phyloP scores from a whole-genome alignment of 2,329 filamentous ascomycete genomes.

The Penicillium verrucosum region DNA sequence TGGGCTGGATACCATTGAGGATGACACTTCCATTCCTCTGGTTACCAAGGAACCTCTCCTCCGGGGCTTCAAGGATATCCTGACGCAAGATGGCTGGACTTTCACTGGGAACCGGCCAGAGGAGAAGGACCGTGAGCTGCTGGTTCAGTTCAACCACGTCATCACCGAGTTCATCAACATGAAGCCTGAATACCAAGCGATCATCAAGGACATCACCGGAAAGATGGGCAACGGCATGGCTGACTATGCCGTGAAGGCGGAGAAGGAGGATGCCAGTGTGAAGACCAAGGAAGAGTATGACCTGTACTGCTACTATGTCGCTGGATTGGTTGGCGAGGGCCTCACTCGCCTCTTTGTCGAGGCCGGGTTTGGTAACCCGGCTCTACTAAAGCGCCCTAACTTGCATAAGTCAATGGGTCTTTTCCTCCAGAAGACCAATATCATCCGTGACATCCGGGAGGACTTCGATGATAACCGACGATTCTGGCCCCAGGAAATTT shows the following conservation, averaged over 20 bases:
- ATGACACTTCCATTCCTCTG: conserved; percentile 89
- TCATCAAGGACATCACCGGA: conserved; percentile 87
- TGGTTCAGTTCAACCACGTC: conserved; percentile 88
- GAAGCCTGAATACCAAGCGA: conserved; percentile 76
- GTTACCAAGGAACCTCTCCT: conserved; percentile 81
- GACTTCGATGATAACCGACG: conserved; percentile 82
- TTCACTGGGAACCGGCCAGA: conserved; percentile 81
- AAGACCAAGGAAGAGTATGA: conserved; percentile 87
- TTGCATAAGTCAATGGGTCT: conserved; percentile 95
- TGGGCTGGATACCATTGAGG: conserved; percentile 95
- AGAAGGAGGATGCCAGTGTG: conserved; percentile 75
- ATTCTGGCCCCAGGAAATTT: conserved; percentile 96
- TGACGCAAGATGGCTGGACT: conserved; percentile 85
- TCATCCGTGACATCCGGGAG: conserved; percentile 91
- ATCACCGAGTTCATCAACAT: conserved; percentile 82
- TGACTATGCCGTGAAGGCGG: conserved; percentile 82
- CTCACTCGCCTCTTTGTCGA: conserved; percentile 86
- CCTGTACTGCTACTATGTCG: conserved; percentile 96
- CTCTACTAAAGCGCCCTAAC: conserved; percentile 71
- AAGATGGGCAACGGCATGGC: conserved; percentile 99
- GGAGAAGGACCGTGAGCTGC: conserved; percentile 89
- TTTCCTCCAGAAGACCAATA: conserved; percentile 97
- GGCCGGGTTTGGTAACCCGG: conserved; percentile 79
- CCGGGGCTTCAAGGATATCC: conserved; percentile 72
- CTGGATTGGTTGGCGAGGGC: conserved; percentile 95